Evolutionary conservation across 208 protist species (phyloP).

Genomic region (Leishmania arabica): DNA sequence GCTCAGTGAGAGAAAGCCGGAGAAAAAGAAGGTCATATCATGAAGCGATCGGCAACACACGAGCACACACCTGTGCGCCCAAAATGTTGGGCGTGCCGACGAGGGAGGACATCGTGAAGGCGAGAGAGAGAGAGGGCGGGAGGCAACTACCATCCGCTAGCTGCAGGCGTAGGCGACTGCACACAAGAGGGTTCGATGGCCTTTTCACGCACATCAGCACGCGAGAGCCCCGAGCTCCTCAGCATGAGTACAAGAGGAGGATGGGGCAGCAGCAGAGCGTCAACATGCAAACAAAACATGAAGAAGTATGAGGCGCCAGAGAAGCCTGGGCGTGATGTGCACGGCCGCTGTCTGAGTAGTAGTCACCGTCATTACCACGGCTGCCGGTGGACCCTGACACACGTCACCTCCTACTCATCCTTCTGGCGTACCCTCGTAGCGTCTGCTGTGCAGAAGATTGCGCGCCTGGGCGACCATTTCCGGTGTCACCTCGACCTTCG

Average conservation of each 20-base stretch:
- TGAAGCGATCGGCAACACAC: not conserved
- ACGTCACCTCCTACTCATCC: not conserved
- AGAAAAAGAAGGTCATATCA: not conserved
- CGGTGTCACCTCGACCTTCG: slow-evolving; percentile 40
- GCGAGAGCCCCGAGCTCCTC: not conserved
- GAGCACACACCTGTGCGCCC: not conserved
- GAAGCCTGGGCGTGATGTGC: not conserved
- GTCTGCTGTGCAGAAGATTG: slow-evolving; percentile 49
- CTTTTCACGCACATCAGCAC: not conserved
- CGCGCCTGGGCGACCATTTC: slow-evolving; percentile 72
- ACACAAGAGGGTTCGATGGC: not conserved
- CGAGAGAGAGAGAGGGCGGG: not conserved
- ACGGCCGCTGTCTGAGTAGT: not conserved
- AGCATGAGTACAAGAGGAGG: not conserved
- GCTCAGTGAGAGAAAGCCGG: not conserved
- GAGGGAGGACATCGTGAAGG: not conserved
- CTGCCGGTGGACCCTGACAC: not conserved
- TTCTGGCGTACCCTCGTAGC: slow-evolving; percentile 37
- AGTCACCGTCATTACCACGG: not conserved
- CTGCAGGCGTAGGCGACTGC: not conserved
- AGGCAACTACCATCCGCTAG: not conserved
- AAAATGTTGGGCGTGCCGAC: not conserved
- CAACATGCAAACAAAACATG: not conserved
- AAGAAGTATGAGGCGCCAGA: not conserved
- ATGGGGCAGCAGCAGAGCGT: not conserved